Conservation (phyloP, 495 filamentous ascomycete genomes). For the Penicillium pancosmium region DNA sequence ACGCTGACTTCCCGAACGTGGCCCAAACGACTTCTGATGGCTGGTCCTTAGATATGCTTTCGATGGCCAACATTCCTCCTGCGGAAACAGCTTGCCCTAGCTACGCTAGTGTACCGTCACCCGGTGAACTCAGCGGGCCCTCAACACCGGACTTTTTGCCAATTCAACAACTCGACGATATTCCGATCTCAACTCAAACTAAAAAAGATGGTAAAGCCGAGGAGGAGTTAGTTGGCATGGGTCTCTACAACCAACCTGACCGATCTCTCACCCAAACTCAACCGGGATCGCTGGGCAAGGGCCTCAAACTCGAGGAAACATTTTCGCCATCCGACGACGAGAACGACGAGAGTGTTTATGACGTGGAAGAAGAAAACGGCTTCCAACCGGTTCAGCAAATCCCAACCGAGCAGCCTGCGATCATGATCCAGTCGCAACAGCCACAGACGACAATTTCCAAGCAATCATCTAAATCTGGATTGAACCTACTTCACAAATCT, state of each 20-base stretch:
- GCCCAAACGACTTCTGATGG: conserved; percentile 32
- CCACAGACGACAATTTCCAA: conserved; percentile 18
- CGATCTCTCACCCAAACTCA: conserved; percentile 51
- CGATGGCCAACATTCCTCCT: conserved; percentile 42
- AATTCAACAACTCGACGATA: conserved; percentile 45
- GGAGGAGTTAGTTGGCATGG: conserved; percentile 81
- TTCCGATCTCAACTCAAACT: conserved; percentile 18
- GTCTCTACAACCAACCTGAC: conserved; percentile 73
- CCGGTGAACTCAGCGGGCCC: conserved; percentile 49
- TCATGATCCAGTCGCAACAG: conserved; percentile 18
- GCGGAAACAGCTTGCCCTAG: conserved; percentile 35
- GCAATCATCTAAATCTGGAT: conserved; percentile 35
- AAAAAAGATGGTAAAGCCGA: conserved; percentile 44
- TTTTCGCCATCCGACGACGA: conserved; percentile 75
- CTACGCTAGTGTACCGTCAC: conserved; percentile 46
- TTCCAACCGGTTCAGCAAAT: conserved; percentile 13
- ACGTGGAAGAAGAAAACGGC: conserved; percentile 43
- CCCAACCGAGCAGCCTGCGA: conserved; percentile 5
- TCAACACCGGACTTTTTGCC: conserved; percentile 64
- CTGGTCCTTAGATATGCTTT: conserved; percentile 45
- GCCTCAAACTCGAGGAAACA: conserved; percentile 80
- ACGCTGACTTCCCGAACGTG: conserved; percentile 23
- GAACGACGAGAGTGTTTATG: conserved; percentile 55
- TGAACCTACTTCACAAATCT: conserved; percentile 46
- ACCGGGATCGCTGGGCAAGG: conserved; percentile 58